Conservation (phyloP, 2,329 filamentous ascomycete species). For the Lachnellula subtilissima region DNA sequence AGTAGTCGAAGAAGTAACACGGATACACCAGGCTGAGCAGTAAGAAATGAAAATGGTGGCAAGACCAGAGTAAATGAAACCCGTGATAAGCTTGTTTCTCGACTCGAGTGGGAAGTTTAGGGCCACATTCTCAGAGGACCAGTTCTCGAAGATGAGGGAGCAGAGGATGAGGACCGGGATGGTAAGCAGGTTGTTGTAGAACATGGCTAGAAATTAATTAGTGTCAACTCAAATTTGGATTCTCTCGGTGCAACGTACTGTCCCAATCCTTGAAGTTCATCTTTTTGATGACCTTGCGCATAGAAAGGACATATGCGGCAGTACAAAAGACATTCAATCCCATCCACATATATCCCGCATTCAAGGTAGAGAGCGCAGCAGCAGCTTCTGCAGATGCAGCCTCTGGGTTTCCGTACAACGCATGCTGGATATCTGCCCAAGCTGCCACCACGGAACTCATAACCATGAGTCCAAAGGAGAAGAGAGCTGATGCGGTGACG, state of each 20-base stretch:
- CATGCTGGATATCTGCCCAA: slow-evolving; percentile 94
- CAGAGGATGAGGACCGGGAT: slow-evolving; percentile 84
- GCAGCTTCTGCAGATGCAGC: slow-evolving; percentile 51
- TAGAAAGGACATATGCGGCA: slow-evolving; percentile 80
- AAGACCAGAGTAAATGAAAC: slow-evolving; percentile 92
- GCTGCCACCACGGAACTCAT: slow-evolving; percentile 90
- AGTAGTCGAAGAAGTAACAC: slow-evolving; percentile 93
- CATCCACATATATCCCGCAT: slow-evolving; percentile 98
- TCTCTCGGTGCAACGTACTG: slow-evolving; percentile 58
- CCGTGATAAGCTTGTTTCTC: slow-evolving; percentile 73
- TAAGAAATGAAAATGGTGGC: slow-evolving; percentile 99
- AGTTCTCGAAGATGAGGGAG: slow-evolving; percentile 84
- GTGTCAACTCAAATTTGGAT: slow-evolving; percentile 10
- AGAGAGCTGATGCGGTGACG: slow-evolving; percentile 79
- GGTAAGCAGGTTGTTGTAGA: slow-evolving; percentile 98
- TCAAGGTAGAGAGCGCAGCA: slow-evolving; percentile 78
- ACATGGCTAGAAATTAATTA: slow-evolving; percentile 70
- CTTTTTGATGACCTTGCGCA: slow-evolving; percentile 98
- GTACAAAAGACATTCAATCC: slow-evolving; percentile 93
- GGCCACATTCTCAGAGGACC: slow-evolving; percentile 77
- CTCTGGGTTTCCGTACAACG: slow-evolving; percentile 49
- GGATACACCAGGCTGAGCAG: slow-evolving; percentile 97
- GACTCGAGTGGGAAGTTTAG: slow-evolving; percentile 83
- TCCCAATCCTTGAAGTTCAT: slow-evolving; percentile 99
- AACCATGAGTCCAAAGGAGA: slow-evolving; percentile 96